Percentiles rank a stretch among this genome's conserved stretches.
phyloP scores from a whole-genome alignment of 2,329 filamentous ascomycete genomes.

The Ustilaginoidea virens region DNA sequence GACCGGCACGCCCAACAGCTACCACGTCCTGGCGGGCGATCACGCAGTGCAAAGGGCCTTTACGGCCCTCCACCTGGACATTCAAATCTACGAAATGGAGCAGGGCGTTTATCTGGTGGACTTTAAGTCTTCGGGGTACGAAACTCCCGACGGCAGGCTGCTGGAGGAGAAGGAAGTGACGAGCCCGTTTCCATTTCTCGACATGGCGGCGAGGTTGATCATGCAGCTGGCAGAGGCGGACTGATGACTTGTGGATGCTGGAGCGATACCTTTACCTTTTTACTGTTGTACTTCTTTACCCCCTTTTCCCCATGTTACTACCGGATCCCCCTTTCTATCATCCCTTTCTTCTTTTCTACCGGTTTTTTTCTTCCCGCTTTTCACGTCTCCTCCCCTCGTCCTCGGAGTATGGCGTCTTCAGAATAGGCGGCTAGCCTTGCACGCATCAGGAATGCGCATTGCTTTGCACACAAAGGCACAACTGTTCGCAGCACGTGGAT shows the following conservation, averaged over 20 bases:
- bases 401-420: too few relatives aligned
- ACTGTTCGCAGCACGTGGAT: too few relatives aligned
- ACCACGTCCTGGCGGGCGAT: slow-evolving; percentile 25
- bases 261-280: too few relatives aligned
- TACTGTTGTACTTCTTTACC: too few relatives aligned
- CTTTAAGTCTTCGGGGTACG: slow-evolving; percentile 97
- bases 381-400: not conserved
- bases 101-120: slow-evolving; percentile 88
- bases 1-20: slow-evolving; percentile 15
- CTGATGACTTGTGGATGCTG: too few relatives aligned
- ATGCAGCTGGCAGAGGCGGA: slow-evolving; percentile 82
- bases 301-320: too few relatives aligned
- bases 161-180: slow-evolving; percentile 90
- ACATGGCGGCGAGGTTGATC: slow-evolving; percentile 82
- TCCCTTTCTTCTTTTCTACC: not conserved
- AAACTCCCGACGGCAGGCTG: slow-evolving; percentile 57
- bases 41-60: slow-evolving; percentile 39
- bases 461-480: too few relatives aligned
- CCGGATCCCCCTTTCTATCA: not conserved
- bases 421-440: too few relatives aligned
- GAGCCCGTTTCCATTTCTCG: slow-evolving; percentile 88
- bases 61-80: slow-evolving; percentile 88
- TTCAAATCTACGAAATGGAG: slow-evolving; percentile 92
- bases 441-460: too few relatives aligned
- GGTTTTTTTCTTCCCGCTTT: not conserved